Evolutionary conservation across 2,329 filamentous ascomycete species (phyloP).

Genomic region (Diaporthe citriasiana): DNA sequence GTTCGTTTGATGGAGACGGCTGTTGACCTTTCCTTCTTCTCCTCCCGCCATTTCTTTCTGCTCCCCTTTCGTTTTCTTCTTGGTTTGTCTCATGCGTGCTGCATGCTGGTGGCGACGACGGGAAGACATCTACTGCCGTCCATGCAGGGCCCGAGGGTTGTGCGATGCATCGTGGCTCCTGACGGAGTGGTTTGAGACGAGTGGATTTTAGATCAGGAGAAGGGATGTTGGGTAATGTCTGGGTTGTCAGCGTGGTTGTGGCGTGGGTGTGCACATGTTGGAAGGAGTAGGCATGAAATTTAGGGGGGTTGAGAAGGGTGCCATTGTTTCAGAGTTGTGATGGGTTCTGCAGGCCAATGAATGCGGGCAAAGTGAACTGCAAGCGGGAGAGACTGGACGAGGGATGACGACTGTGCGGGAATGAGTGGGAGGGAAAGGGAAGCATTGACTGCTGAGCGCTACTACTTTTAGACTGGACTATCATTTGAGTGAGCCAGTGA

Average conservation of each 20-base stretch:
- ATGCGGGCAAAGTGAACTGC: neutral
- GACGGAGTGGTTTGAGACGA: conserved; percentile 30
- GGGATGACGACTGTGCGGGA: neutral
- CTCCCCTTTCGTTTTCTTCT: neutral
- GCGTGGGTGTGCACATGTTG: neutral
- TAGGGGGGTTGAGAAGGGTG: conserved; percentile 38
- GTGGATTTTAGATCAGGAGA: conserved; percentile 40
- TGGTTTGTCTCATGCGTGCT: neutral
- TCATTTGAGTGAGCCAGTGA: neutral
- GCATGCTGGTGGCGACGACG: neutral
- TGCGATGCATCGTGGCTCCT: conserved; percentile 24
- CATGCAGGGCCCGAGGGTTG: neutral
- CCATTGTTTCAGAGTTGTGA: conserved; percentile 42
- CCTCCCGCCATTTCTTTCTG: neutral
- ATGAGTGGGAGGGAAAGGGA: conserved; percentile 1
- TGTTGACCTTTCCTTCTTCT: neutral
- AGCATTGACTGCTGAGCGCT: conserved; percentile 20
- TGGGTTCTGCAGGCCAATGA: conserved; percentile 30
- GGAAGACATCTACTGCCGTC: neutral
- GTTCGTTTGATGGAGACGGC: neutral
- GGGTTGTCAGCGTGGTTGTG: conserved; percentile 15
- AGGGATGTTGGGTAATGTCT: conserved; percentile 29
- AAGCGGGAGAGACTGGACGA: conserved; percentile 4
- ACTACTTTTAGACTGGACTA: conserved; percentile 29
- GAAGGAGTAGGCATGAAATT: conserved; percentile 39